Percentiles rank a stretch among this genome's conserved stretches.
Evolutionary conservation across 805 yeast species (phyloP).

Genomic region (Yarrowia sp.): DNA sequence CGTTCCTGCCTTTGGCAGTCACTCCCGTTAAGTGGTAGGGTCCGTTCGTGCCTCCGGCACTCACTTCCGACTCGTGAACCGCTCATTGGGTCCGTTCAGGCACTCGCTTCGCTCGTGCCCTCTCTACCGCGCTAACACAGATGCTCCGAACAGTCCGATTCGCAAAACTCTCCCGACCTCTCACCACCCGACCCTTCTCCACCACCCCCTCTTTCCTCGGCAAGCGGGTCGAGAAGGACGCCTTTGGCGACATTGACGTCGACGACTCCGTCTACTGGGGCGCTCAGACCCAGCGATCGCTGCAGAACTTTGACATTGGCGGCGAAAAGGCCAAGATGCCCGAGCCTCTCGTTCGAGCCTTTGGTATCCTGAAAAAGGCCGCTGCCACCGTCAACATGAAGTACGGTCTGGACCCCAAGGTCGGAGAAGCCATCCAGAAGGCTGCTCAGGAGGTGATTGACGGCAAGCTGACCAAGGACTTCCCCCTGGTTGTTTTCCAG

Average conservation of each 20-base stretch:
- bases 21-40: no score
- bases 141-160: constrained; percentile 21
- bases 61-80: no score
- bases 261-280: constrained; percentile 91
- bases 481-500: constrained; percentile 98
- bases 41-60: no score
- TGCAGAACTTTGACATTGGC: constrained; percentile 92
- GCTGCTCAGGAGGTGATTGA: constrained; percentile 95
- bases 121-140: not conserved
- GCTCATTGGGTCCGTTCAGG: no score
- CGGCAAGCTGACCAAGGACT: constrained; percentile 89
- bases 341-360: constrained; percentile 83
- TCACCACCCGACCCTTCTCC: constrained; percentile 29
- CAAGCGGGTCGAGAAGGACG: constrained; percentile 82
- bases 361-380: constrained; percentile 91
- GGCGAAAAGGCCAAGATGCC: constrained; percentile 90
- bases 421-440: constrained; percentile 79
- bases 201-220: constrained; percentile 29
- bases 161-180: constrained; percentile 18
- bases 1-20: no score
- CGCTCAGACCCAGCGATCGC: constrained; percentile 91
- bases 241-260: constrained; percentile 95
- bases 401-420: constrained; percentile 81
- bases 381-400: constrained; percentile 87
- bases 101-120: no score